Percentiles rank a stretch among this genome's conserved stretches.
These are phyloP conservation scores for Melaleuca quinquenervia DNA, from an alignment of 345 rosid genomes.

Conservation along the genomic window DNA sequence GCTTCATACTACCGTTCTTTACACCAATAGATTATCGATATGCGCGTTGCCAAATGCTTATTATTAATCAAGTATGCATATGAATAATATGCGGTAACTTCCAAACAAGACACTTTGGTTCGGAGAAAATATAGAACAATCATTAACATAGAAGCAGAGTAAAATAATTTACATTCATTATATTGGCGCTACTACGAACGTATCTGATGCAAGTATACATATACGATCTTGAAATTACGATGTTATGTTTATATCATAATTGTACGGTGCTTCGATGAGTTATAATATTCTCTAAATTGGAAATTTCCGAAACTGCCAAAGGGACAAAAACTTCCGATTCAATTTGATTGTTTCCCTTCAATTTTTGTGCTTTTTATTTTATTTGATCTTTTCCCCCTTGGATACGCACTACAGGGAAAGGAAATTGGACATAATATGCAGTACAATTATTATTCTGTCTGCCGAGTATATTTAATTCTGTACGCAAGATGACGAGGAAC, in stretches of 20 bases:
- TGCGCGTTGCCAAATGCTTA: background rate
- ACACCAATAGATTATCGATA: background rate
- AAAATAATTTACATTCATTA: background rate
- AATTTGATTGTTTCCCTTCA: background rate
- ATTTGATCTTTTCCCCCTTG: background rate
- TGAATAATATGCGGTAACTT: background rate
- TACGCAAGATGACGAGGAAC: background rate
- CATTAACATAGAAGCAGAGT: background rate
- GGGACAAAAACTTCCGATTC: background rate
- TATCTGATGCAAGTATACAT: background rate
- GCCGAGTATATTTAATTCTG: background rate
- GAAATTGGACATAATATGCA: background rate
- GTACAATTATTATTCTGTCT: background rate
- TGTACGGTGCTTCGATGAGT: background rate
- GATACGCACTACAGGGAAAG: background rate
- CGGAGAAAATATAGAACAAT: background rate
- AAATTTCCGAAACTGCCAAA: background rate
- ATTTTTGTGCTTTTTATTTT: background rate
- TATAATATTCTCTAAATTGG: background rate
- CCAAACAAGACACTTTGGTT: background rate
- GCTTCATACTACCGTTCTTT: background rate
- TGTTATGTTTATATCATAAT: background rate
- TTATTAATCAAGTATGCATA: background rate
- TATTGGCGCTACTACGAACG: fast-evolving
- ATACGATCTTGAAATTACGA: background rate